Base-by-base conservation (phyloP, 169 alveolate genomes). In the Cryptosporidium andersoni region DNA sequence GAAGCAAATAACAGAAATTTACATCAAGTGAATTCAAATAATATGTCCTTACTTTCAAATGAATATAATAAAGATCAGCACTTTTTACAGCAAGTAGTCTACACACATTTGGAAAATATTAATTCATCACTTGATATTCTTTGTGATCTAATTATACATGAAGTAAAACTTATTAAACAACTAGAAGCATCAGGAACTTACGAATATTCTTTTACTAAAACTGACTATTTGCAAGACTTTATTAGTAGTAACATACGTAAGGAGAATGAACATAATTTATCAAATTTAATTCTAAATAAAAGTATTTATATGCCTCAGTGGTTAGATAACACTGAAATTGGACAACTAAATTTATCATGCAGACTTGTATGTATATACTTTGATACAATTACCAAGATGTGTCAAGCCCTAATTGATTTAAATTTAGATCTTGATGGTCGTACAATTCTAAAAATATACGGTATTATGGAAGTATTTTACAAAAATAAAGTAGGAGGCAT, bases 121-220 rank as follows among this genome's bases (percentile, higher is more conserved):
- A 74, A 74, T 51, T 60, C n/a, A 42, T 47, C 60, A 74, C 48
- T 74, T 14, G 74, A 60, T 56, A 14, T 58, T 7, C 51, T 74
- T 47, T 42, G 55, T 42, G 85, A 74, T 7, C 4, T 60, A 16
- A 37, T 74, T 14, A 4, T 58, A 2, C 16, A 47, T 58, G 85
- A 74, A 58, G 9, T 74, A 25, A 74, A 74, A 34, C 8, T 63
- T 2, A 62, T 74, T 74, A 74, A 51, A 16, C 85, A 74, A 49
- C 25, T 74, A 6, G 25, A 25, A 25, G 25, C 0, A 25, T 25
- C 25, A 25, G 25, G 25, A 25, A 25, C 25, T 25, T 25, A 25
- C 25, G 25, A 25, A 25, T 25, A 25, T 25, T 25, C 25, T 25
- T 25, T 25, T 25, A 0, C 25, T 25, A 25, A 25, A 25, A 25